Evolutionary conservation across 352 stramenopile species (phyloP), one percentile per base, ranked within the genome.

Genomic region (Globisporangium cederbergense): DNA sequence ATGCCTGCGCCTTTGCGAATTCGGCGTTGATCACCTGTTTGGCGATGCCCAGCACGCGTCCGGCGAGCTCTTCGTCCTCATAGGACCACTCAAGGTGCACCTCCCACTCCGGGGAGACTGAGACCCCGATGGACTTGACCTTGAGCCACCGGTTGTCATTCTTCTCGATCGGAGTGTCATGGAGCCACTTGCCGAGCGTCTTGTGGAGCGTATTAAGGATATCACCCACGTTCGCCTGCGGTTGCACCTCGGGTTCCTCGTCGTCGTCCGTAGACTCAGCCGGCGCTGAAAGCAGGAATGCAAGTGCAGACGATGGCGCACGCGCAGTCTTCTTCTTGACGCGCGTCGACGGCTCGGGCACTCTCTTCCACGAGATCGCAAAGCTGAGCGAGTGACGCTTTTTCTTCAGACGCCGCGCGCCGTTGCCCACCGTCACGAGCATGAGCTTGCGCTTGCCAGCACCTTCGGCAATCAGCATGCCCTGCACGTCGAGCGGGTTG

Each of bases 341-440:
- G 11, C 74, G 73, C 56, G 73, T 72, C n/a, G 75, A 88, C 9
- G 73, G 74, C 42, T 93, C 78, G 13, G 86, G 61, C 10, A 72
- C 76, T 46, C 94, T 93, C 65, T 96, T 93, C 88, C 88, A 96
- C 18, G 86, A 86, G 45, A 84, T 89, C 49, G 81, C 79, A 60
- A 90, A 94, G 22, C 77, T 79, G 9, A 96, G 68, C 30, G 77
- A 72, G 71, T 96, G 88, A n/a, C 86, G 85, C 63, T 93, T 93
- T 71, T 96, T 96, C 63, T 95, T 96, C 25, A 96, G 65, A 13
- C 88, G 81, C 6, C 88, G 73, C 4, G 79, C 77, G 10, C 82
- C 87, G 32, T 83, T 91, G 9, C 78, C 76, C 42, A 60, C 74
- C 8, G 86, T 88, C 0, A 96, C 79, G 7, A 92, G 68, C 70